Percentiles rank a stretch among this genome's conserved stretches.
phyloP scores from a whole-genome alignment of 2,329 filamentous ascomycete genomes.

The Drechslerella coelobrocha region DNA sequence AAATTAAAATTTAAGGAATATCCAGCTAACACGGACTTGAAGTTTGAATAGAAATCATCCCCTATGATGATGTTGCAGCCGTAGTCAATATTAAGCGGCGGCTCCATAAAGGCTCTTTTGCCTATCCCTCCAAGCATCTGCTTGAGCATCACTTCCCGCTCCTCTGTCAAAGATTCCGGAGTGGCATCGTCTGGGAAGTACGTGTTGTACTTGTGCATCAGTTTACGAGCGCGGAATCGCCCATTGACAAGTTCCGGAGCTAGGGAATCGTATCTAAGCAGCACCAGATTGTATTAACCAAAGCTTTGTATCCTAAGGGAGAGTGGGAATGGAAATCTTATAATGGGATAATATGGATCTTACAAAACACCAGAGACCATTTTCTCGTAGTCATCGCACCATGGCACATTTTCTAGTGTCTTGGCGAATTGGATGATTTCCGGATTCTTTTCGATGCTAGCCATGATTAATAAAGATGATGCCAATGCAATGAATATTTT shows the following conservation, averaged over 20 bases:
- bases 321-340: too few species aligned
- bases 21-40: conserved; percentile 62
- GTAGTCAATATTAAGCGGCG: conserved; percentile 70
- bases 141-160: conserved; percentile 61
- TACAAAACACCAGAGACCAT: conserved; percentile 71
- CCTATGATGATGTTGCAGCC: conserved; percentile 71
- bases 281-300: too few species aligned
- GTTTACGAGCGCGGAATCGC: conserved; percentile 65
- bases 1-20: neutral
- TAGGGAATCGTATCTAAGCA: conserved; percentile 65
- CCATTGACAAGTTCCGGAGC: conserved; percentile 62
- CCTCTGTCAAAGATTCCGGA: conserved; percentile 58
- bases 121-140: conserved; percentile 64
- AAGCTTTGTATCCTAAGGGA: too few species aligned
- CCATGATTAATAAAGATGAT: too few species aligned
- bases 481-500: too few species aligned
- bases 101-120: conserved; percentile 66
- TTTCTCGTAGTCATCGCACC: conserved; percentile 69
- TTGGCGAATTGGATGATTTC: conserved; percentile 61
- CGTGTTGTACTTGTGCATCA: conserved; percentile 67
- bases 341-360: conserved; percentile 53
- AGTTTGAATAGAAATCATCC: conserved; percentile 70
- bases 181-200: conserved; percentile 64
- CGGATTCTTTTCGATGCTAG: conserved; percentile 59
- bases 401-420: conserved; percentile 63